These are phyloP conservation scores for Lycium barbarum DNA, from an alignment of 257 asterid genomes.

Conservation along the genomic window DNA sequence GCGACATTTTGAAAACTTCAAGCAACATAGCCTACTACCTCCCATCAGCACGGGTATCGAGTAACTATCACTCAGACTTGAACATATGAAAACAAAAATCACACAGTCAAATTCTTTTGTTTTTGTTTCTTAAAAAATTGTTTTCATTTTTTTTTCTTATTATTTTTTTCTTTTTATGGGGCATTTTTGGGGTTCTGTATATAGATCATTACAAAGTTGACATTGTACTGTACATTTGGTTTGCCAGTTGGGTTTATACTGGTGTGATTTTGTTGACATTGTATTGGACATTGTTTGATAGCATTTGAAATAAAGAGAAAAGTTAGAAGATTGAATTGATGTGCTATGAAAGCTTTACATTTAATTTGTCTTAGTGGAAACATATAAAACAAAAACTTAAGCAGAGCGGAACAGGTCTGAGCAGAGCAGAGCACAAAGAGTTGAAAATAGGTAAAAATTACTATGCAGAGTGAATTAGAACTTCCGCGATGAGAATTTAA, in stretches of 20 bases:
- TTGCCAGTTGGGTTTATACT: constrained; percentile 22
- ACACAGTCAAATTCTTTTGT: not conserved
- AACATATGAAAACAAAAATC: too few relatives aligned
- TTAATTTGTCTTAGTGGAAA: not conserved
- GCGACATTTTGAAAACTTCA: too few relatives aligned
- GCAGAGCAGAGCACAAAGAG: too few relatives aligned
- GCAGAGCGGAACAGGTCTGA: not conserved
- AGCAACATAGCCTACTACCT: too few relatives aligned
- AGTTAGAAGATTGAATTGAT: not conserved
- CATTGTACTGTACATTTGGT: not conserved
- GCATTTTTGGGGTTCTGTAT: constrained; percentile 18
- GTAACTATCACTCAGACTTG: too few relatives aligned
- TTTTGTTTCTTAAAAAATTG: not conserved
- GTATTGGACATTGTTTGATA: not conserved
- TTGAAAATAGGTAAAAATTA: not conserved
- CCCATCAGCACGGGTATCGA: too few relatives aligned
- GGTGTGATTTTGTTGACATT: constrained; percentile 22
- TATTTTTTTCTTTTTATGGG: not conserved
- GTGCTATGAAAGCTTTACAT: not conserved
- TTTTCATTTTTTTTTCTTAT: too few relatives aligned
- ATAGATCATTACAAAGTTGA: not conserved
- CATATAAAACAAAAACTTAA: not conserved
- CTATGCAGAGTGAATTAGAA: not conserved
- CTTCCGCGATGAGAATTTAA: too few relatives aligned
- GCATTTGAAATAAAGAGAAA: constrained; percentile 17